Base-by-base conservation (phyloP, 2,329 filamentous ascomycete species). In the Didymellaceae sp. region DNA sequence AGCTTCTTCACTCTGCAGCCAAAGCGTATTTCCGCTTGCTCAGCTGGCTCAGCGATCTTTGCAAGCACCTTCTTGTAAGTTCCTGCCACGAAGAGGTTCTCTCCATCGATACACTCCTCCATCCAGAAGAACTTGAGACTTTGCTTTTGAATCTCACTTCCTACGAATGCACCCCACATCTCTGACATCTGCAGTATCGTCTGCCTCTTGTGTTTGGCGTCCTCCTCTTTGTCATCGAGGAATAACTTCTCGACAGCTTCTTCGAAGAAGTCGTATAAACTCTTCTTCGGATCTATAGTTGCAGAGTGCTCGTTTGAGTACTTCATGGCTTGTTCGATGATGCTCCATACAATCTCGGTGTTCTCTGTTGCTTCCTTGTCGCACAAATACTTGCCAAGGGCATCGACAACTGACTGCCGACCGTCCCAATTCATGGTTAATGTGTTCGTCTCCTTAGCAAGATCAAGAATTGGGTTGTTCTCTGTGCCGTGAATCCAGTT, bases 401-500 rank as follows among this genome's bases (percentile, higher is more conserved):
- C 77, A 45, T 85, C 79, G 51, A 85, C 83, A 1, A 86, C 73
- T 24, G 80, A 76, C 18, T 83, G 80, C 4, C 75, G 75, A 6
- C 78, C 77, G 37, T 86, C 83, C 69, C 80, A 82, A 34, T 76
- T 77, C 62, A 81, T 75, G 2, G 80, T 72, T 8, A 70, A 57
- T 0, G 82, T 89, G 1, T 77, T 74, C 0, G 86, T 89, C 55
- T 82, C 75, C 57, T 80, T 81, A 10, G 86, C 87, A 14, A 91
- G 75, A 33, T 87, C 83, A 30, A 87, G 70, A 13, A 90, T 88
- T 0, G 88, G 86, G 63, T 91, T 91, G 55, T 86, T 78, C 1
- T 82, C 76, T 5, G 86, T 89, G 25, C 88, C 88, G 53, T 91
- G 88, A 42, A 91, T 89, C 88, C 88, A 91, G 62, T 91, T 91